These are phyloP conservation scores for Colletotrichum tropicicola DNA, from an alignment of 2,329 filamentous ascomycete species.

Conservation along the genomic window DNA sequence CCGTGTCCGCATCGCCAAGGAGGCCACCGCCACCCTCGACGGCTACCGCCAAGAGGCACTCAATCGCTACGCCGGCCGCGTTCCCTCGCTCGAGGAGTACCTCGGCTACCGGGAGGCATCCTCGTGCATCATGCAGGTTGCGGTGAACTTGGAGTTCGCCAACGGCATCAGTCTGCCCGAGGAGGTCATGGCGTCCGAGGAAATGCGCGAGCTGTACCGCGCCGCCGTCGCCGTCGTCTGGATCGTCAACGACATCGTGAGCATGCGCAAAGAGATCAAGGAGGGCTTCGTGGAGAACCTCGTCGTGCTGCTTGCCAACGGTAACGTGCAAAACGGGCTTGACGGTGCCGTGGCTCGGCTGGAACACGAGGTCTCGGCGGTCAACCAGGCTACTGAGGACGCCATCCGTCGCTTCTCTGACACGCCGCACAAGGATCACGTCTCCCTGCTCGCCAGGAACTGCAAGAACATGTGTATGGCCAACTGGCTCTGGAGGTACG, in stretches of 20 bases:
- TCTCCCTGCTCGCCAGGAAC: slow-evolving; percentile 1
- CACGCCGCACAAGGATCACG: background rate
- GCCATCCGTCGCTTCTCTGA: background rate
- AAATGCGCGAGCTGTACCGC: slow-evolving; percentile 15
- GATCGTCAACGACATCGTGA: slow-evolving; percentile 19
- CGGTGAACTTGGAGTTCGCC: slow-evolving; percentile 12
- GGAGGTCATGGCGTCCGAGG: slow-evolving; percentile 5
- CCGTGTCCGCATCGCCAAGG: background rate
- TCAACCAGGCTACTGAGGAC: background rate
- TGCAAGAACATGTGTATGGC: slow-evolving; percentile 26
- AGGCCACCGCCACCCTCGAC: slow-evolving; percentile 1
- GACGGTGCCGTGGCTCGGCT: background rate
- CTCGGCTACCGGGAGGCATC: slow-evolving; percentile 15
- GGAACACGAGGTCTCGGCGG: background rate
- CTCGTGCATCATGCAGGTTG: slow-evolving; percentile 16
- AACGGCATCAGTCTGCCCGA: slow-evolving; percentile 11
- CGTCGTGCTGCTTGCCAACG: slow-evolving; percentile 6
- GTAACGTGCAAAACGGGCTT: background rate
- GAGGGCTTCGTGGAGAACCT: slow-evolving; percentile 21
- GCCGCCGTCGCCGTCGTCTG: slow-evolving; percentile 9
- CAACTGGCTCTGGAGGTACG: slow-evolving; percentile 22
- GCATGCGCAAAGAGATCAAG: slow-evolving; percentile 16
- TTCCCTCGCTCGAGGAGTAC: background rate
- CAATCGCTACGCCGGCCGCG: slow-evolving; percentile 8
- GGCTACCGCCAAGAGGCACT: slow-evolving; percentile 10